These are phyloP conservation scores for Penicillium odoratum DNA, from an alignment of 495 filamentous ascomycete species.

Conservation along the genomic window DNA sequence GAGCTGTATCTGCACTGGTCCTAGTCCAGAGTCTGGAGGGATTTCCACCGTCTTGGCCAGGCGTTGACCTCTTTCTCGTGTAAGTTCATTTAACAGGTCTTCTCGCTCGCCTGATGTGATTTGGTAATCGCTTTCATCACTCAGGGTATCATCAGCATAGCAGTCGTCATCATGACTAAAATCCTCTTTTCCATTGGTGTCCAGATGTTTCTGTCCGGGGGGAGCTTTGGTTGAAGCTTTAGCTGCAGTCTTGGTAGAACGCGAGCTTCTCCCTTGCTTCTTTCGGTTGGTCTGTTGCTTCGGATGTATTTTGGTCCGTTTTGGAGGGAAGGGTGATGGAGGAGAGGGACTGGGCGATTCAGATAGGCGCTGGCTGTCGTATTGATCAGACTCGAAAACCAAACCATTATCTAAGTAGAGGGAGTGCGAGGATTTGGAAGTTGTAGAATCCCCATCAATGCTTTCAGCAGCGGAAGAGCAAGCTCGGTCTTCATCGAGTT, in stretches of 20 bases:
- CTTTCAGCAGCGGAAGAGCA: not conserved
- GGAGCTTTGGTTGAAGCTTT: not conserved
- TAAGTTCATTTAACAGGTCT: constrained; percentile 29
- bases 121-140: not conserved
- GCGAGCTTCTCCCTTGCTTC: not conserved
- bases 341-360: not conserved
- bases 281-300: not conserved
- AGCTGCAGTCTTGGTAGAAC: not conserved
- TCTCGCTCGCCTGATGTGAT: not conserved
- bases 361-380: not conserved
- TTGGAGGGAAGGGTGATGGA: not conserved
- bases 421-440: not conserved
- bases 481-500: not conserved
- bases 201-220: not conserved
- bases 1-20: constrained; percentile 52
- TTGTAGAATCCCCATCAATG: not conserved
- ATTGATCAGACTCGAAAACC: not conserved
- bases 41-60: constrained; percentile 28
- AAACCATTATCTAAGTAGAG: not conserved
- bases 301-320: not conserved
- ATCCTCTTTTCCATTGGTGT: not conserved
- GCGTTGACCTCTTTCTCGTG: constrained; percentile 31
- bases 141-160: not conserved
- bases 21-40: constrained; percentile 37
- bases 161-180: not conserved